Evolutionary conservation across 1,139 yeast species (phyloP).

Genomic region (Magnusiomyces clavatus): DNA sequence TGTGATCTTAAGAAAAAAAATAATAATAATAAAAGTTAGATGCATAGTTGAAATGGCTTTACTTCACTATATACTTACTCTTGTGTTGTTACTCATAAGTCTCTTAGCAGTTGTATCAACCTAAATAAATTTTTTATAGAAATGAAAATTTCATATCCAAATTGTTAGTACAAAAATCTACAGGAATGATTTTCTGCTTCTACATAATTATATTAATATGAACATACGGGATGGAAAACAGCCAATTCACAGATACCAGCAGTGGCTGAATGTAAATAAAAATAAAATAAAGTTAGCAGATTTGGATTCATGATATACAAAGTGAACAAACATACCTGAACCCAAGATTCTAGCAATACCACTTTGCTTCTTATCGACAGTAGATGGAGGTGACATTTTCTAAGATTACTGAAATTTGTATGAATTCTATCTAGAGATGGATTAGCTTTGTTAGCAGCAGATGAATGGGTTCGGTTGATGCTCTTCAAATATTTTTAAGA

Average conservation of each 20-base stretch:
- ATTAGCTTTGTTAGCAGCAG: neutral
- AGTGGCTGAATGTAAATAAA: slow-evolving; percentile 43
- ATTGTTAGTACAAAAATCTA: neutral
- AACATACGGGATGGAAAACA: slow-evolving; percentile 81
- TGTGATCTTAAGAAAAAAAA: slow-evolving; percentile 41
- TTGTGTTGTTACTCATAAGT: slow-evolving; percentile 90
- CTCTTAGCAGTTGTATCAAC: slow-evolving; percentile 95
- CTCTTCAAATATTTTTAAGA: neutral
- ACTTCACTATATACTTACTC: slow-evolving; percentile 19
- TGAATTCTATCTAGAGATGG: neutral
- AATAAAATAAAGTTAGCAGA: neutral
- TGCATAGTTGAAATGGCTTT: neutral
- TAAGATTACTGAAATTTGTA: neutral
- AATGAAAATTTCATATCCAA: neutral
- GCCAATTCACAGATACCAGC: slow-evolving; percentile 97
- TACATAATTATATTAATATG: neutral
- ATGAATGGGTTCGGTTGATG: neutral
- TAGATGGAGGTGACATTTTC: slow-evolving; percentile 41
- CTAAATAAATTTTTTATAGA: slow-evolving; percentile 8
- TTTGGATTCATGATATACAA: neutral
- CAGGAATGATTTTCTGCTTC: neutral
- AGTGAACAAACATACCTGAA: slow-evolving; percentile 38
- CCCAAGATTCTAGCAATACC: slow-evolving; percentile 90
- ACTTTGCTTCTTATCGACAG: slow-evolving; percentile 74
- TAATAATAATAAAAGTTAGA: too few relatives aligned